Evolutionary conservation across 805 yeast species (phyloP), one percentile per base, ranked within the genome.

Genomic region (Starmerella apis): DNA sequence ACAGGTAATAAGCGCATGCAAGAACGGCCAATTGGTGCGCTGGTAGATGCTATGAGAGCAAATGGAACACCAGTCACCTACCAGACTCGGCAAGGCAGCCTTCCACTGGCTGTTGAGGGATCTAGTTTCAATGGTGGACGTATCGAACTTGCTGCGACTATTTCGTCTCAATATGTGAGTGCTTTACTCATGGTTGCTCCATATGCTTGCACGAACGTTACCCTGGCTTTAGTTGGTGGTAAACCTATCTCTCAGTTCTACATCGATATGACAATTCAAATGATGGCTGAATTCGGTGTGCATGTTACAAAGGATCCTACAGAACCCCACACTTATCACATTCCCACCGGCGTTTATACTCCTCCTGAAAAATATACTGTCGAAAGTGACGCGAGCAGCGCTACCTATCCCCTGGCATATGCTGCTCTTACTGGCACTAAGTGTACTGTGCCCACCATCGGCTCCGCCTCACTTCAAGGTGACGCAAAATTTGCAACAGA

Each of bases 1-100:
- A 92, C 97, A 1, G 98, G 98, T 58, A 92, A 92, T 67, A 82
- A 85, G 45, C 78, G 98, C 67, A 92, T 92, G 98, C 94, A 88
- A 67, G 94, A 88, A 66, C 76, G 98, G 60, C 98, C 98, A 18
- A 86, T 86, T 60, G 97, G 95, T 28, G 96, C 97, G 2, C 74
- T 92, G 50, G 96, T 92, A 11, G 95, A 87, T 59, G 95, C 98
- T 4, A 72, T 92, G 57, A 74, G 82, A 49, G 67, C 76, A 9
- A 90, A 88, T 60, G 97, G 97, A 35, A 78, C 87, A 2, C 62
- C 69, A 11, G 76, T 92, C 44, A 79, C 78, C 35, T 92, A 86
- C 62, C 65, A 80, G 56, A 86, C 85, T 59, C 71, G 68, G 24
- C 71, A 75, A 54, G 96, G 95, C n/a, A 85, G 94, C 7, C 71